These are phyloP conservation scores for Trichoderma sp. DNA, from an alignment of 2,329 filamentous ascomycete genomes.

Conservation along the genomic window DNA sequence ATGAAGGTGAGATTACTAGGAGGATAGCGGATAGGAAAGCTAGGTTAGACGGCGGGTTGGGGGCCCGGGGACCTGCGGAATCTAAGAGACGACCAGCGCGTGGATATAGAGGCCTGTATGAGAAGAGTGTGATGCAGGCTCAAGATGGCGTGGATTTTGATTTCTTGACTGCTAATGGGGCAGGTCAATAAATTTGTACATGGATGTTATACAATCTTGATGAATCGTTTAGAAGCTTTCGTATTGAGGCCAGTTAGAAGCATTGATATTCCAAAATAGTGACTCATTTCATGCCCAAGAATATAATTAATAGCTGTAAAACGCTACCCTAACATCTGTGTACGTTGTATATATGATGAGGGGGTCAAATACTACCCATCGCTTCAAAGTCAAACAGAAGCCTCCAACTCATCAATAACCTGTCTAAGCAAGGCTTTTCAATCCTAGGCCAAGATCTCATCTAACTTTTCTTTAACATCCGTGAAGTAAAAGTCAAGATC, in stretches of 20 bases:
- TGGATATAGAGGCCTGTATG: conserved; percentile 59
- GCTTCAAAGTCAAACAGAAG: not conserved
- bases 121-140: conserved; percentile 58
- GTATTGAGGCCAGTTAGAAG: not conserved
- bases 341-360: not conserved
- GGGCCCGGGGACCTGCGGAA: not conserved
- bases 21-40: not conserved
- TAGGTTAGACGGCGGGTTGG: not conserved
- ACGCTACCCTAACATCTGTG: not conserved
- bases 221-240: not conserved
- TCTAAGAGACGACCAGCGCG: conserved; percentile 39
- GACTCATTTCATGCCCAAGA: not conserved
- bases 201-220: not conserved
- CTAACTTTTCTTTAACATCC: not conserved
- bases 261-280: not conserved
- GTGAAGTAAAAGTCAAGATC: not conserved
- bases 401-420: not conserved
- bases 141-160: conserved; percentile 59
- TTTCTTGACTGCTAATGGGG: conserved; percentile 51
- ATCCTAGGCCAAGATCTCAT: not conserved
- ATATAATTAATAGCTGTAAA: not conserved
- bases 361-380: not conserved
- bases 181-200: not conserved
- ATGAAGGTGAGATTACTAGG: conserved; percentile 62
- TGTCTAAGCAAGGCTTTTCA: not conserved